Base-by-base conservation (phyloP, 2,329 filamentous ascomycete genomes). In the Orbilia javanica region DNA sequence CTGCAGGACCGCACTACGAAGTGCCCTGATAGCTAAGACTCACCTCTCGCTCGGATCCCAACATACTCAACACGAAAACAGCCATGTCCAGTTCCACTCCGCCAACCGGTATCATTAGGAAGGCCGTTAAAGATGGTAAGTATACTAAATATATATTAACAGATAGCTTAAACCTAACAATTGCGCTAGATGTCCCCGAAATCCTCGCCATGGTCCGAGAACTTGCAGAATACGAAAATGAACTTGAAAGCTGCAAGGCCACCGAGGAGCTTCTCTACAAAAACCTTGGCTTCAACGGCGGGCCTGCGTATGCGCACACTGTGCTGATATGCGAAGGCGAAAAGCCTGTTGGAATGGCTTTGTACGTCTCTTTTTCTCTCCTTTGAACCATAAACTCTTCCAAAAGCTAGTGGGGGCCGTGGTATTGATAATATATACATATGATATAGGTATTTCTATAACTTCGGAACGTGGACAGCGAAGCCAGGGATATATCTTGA, bases 401-500 rank as follows among this genome's bases (percentile, higher is more conserved):
- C 11, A 11, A 39, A n/a, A 1, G 11, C 27, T n/a, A 3, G 10
- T 60, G 15, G 8, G 10, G 29, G n/a, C 13, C 13, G 15, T 57
- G 29, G 50, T 72, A 29, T 81, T 83, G 82, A 60, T 60, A 83
- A 31, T 83, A 83, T 34, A 83, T 89, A 34, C 18, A 65, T 36
- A 57, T 84, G 0, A 92, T 94, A 94, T 0, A 85, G 97, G 46
- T 97, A 94, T 86, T 98, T 97, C 84, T 94, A 95, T 87, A 98
- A 95, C 85, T 98, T 97, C 85, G 93, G 91, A 82, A 97, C 95
- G 0, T 98, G 96, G 96, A 89, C 92, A 7, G 89, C 92, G n/a
- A 89, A 89, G 53, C 90, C 94, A 0, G 95, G 95, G 1, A 92
- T 99, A 82, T 97, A 96, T 84, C 90, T 98, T 42, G 95, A 98